These are phyloP conservation scores for Manihot esculenta DNA, from an alignment of 441 rosid genomes.

Conservation along the genomic window DNA sequence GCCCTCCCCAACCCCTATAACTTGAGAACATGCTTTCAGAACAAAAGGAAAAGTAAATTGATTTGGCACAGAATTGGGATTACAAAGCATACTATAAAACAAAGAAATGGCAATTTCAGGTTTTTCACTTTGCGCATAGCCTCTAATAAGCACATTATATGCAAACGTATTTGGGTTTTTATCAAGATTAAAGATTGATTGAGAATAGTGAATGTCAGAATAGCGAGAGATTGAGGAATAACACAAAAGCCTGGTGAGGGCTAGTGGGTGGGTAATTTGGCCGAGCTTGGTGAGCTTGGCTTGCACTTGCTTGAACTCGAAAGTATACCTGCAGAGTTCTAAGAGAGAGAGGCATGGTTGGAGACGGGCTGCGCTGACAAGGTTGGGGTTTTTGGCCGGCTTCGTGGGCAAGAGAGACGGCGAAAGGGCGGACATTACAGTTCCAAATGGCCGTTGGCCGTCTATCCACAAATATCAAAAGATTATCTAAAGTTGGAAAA, in stretches of 20 bases:
- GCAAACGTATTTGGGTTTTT: conserved; percentile 22
- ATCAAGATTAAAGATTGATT: conserved; percentile 25
- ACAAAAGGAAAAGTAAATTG: conserved; percentile 21
- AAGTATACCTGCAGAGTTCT: conserved; percentile 17
- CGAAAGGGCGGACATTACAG: conserved; percentile 11
- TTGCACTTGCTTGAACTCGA: conserved; percentile 16
- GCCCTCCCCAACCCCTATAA: conserved; percentile 14
- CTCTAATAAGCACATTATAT: conserved; percentile 23
- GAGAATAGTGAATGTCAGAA: conserved; percentile 12
- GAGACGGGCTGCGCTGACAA: neutral
- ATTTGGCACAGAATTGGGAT: conserved; percentile 16
- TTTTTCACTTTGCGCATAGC: conserved; percentile 19
- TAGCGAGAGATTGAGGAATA: conserved; percentile 21
- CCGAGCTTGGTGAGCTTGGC: conserved; percentile 22
- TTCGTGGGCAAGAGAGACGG: conserved; percentile 1
- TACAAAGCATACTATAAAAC: conserved; percentile 16
- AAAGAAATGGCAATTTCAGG: conserved; percentile 17
- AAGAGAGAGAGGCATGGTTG: conserved; percentile 20
- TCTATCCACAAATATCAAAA: neutral
- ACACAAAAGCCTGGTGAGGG: conserved; percentile 22
- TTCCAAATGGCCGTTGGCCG: neutral
- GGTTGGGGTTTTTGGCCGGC: neutral
- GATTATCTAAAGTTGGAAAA: no score
- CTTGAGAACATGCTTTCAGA: conserved; percentile 13
- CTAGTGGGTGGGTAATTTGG: conserved; percentile 5